Evolutionary conservation across 208 protist species (phyloP).

Genomic region (Acanthamoeba culbertsoni): DNA sequence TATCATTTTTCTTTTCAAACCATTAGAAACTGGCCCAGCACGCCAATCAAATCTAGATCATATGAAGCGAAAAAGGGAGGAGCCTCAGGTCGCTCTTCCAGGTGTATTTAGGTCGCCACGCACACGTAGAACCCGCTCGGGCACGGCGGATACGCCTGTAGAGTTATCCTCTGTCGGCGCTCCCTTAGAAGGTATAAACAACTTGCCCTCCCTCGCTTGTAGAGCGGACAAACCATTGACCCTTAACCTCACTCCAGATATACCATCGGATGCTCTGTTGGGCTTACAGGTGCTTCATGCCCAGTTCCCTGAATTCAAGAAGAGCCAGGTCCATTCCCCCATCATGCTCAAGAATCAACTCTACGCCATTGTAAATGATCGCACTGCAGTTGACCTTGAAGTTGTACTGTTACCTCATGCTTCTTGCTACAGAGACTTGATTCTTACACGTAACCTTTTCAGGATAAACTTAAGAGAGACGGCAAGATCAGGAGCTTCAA

Average conservation of each 20-base stretch:
- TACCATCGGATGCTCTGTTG: not conserved
- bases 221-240: not conserved
- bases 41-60: not conserved
- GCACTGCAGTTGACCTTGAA: not conserved
- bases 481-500: not conserved
- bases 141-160: too few relatives aligned
- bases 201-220: not conserved
- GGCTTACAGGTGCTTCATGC: slow-evolving; percentile 11
- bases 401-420: not conserved
- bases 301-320: slow-evolving; percentile 11
- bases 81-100: not conserved
- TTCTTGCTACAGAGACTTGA: not conserved
- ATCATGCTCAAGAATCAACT: slow-evolving; percentile 19
- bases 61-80: slow-evolving; percentile 30
- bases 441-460: not conserved
- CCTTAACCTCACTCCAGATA: not conserved
- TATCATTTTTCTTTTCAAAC: too few relatives aligned
- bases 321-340: not conserved
- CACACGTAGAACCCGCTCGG: not conserved
- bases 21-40: too few relatives aligned
- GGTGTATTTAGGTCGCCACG: not conserved
- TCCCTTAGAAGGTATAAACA: too few relatives aligned
- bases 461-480: not conserved
- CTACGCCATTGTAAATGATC: slow-evolving; percentile 35
- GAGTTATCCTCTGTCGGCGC: too few relatives aligned